Evolutionary conservation across 805 yeast genomes (phyloP), one percentile per base, ranked within the genome.

Genomic region (Saturnispora dispora): DNA sequence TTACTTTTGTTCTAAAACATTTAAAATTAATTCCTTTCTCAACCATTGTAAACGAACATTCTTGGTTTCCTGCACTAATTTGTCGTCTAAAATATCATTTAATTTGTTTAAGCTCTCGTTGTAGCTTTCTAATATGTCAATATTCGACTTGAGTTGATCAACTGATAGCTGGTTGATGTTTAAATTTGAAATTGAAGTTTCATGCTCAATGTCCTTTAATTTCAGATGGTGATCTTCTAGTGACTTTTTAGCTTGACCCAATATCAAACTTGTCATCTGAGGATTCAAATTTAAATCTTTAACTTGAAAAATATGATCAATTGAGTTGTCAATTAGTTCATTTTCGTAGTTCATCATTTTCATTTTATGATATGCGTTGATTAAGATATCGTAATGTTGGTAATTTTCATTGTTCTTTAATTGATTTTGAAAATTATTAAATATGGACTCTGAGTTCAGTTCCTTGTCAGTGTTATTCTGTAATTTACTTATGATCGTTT

Each of bases 21-120:
- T 40, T n/a, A 40, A 47, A 37, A 46, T 9, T 28, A 58, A 32
- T 50, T 65, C 67, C 33, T 54, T 62, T 33, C 64, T 65, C 37
- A 63, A 46, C 68, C 68, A 63, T 35, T 45, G 48, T 23, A 47
- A 58, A 18, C 66, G 52, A 43, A 54, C 57, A 4, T 54, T 35
- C 22, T 55, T 48, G 4, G 52, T 51, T 11, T 60, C 44, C 23
- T 53, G 53, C 3, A 50, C 45, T n/a, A 62, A 55, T 40, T 65
- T 64, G 15, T 45, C 48, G 40, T 60, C 58, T 11, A 65, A 47
- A 11, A 58, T 17, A 7, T 47, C 41, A 8, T 57, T 48, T 8
- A 63, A 50, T n/a, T 53, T 43, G 8, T 50, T 43, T 25, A 63
- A 50, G 45, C 60, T 60, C 1, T 33, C 25, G 42, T 55, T 51